Evolutionary conservation across 192 early-diverging fungal species (phyloP), one percentile per base, ranked within the genome.

Genomic region (Entomortierella parvispora): DNA sequence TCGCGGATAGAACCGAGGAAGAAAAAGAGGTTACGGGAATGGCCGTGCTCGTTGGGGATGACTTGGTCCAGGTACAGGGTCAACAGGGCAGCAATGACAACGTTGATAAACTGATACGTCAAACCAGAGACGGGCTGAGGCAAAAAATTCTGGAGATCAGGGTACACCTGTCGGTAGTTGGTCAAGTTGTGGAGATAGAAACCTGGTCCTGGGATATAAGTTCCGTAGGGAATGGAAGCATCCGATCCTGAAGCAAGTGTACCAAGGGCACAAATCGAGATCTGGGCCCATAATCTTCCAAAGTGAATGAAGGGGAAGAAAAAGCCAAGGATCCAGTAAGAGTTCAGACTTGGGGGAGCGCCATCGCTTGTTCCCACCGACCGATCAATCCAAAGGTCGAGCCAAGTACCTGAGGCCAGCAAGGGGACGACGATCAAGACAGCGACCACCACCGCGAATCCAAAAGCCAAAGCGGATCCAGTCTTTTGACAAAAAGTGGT

Each of bases 21-120:
- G 83, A 91, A 93, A 14, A 84, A 82, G 1, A 71, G 67, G 32
- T 71, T 28, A 51, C 54, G 64, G 15, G 50, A 53, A 33, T 61
- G 76, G 18, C 92, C 91, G 58, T 87, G 91, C 67, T 93, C 92
- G 77, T 92, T 80, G 0, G 89, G 87, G 56, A 94, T 90, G 14
- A 94, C 82, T 50, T 89, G 84, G 63, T 93, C 91, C 44, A 91
- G 84, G 80, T 92, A 93, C 81, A 87, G 88, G 15, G 86, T 90
- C 58, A 94, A 68, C 2, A 92, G 32, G 56, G 70, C 79, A 84
- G 56, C 86, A 53, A 65, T 32, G 1, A 31, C 65, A 47, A 86
- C 78, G 69, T 87, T 83, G 68, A 86, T 75, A 23, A 89, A 48
- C 47, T 91, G 71, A 4, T 81, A 84, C 46, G 86, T 81, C 82